Base-by-base conservation (phyloP, 2,329 filamentous ascomycete species). In the Pyrenophora teres region DNA sequence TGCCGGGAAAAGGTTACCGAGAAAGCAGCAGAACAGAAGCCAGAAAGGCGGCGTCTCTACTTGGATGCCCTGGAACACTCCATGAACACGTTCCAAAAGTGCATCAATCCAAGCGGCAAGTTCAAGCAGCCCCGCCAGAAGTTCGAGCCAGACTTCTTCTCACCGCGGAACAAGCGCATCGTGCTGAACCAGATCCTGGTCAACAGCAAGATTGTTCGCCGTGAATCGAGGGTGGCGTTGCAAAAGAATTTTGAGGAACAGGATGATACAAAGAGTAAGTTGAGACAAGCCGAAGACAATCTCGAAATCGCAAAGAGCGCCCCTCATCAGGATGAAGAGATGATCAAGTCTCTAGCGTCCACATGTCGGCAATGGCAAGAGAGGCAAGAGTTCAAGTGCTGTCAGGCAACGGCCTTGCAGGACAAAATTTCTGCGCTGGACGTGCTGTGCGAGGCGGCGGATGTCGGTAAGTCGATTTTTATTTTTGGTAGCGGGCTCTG, bases 71-170 rank as follows among this genome's bases (percentile, higher is more conserved):
- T 45, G 3, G 7, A 50, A 6, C 40, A 45, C 12, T 25, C 40
- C n/a, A 35, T n/a, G 2, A 40, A 30, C 12, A 50, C 47, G 9
- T 33, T 50, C 2, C 27, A 16, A 13, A 39, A 39, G 21, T 38
- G 19, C 19, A 30, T 50, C 41, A 50, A 40, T 31, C 47, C 41
- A 6, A 18, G 32, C 27, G 35, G 36, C 9, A 45, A 7, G 3
- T 50, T 50, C 35, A 37, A 50, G 16, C 47, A 50, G 19, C 33
- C 35, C 13, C 40, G 36, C 3, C 25, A 30, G n/a, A 8, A 25
- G 27, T 7, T 25, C 12, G n/a, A 19, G 12, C 12, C 40, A 6
- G 35, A 23, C 1, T 50, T 50, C 41, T 40, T 40, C 21, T 9
- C 27, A 8, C 33, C 47, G 3, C 27, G 16, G 10, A 15, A 19